Conservation (phyloP, 1,139 yeast genomes). For the Hanseniaspora uvarum region DNA sequence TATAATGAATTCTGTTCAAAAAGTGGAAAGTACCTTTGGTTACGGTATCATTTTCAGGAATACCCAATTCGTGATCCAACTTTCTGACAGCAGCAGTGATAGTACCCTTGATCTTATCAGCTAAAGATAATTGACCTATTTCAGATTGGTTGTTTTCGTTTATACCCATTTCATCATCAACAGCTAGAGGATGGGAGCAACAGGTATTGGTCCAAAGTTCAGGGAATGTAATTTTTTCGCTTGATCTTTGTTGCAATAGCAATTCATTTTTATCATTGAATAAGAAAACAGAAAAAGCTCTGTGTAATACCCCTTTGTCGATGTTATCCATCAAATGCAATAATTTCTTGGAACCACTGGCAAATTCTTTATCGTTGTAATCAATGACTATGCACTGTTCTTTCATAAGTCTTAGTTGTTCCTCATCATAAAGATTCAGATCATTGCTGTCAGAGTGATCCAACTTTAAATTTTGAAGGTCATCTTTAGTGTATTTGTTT, state of each 20-base stretch:
- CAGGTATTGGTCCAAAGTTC: slow-evolving; percentile 98
- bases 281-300: slow-evolving; percentile 90
- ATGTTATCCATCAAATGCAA: slow-evolving; percentile 89
- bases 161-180: slow-evolving; percentile 65
- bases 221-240: slow-evolving; percentile 92
- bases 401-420: slow-evolving; percentile 89
- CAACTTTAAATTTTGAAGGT: slow-evolving; percentile 19
- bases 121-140: slow-evolving; percentile 33
- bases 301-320: slow-evolving; percentile 71
- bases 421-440: slow-evolving; percentile 58
- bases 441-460: slow-evolving; percentile 25
- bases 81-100: slow-evolving; percentile 86
- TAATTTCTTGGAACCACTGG: slow-evolving; percentile 86
- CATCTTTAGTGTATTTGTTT: slow-evolving; percentile 27
- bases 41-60: slow-evolving; percentile 47
- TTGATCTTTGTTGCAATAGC: slow-evolving; percentile 86
- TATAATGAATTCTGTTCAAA: slow-evolving; percentile 88
- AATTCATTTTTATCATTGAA: slow-evolving; percentile 70
- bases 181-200: slow-evolving; percentile 92
- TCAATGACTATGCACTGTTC: slow-evolving; percentile 92
- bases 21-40: slow-evolving; percentile 47
- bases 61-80: slow-evolving; percentile 86
- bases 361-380: slow-evolving; percentile 74
- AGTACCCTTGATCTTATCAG: slow-evolving; percentile 62
- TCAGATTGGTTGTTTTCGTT: slow-evolving; percentile 21